Base-by-base conservation (phyloP, 192 early-diverging fungal genomes). In the Rhizophagus prolifer region DNA sequence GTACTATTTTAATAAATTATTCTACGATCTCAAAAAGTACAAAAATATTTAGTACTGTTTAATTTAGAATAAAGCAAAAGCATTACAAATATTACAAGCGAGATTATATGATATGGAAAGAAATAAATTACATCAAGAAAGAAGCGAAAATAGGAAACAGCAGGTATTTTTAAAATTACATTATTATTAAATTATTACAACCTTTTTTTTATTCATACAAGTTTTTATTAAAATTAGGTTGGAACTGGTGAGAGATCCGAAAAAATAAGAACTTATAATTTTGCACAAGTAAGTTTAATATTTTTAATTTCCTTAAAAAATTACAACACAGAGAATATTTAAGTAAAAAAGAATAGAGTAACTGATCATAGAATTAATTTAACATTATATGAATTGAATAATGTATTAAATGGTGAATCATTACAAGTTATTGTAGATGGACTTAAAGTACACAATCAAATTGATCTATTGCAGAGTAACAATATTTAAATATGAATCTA, bases 51-150 rank as follows among this genome's bases (percentile, higher is more conserved):
- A n/a, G n/a, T n/a, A n/a, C n/a, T n/a, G n/a, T n/a, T n/a, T n/a
- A n/a, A n/a, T n/a, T n/a, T n/a, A n/a, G 86, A 99, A 99, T 83
- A 91, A 90, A 78, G 92, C 91, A 0, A 94, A 92, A 75, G 97
- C 96, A 0, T 86, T 99, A 82, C 88, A 91, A 67, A 88, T 97
- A 63, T 76, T 99, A 46, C 86, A 91, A 14, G 91, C 95, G 0
- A 88, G 91, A 67, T 82, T 99, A 31, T 94, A 86, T 79, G 94
- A 93, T 47, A 79, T 80, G 23, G 92, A 95, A 78, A 82, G 92
- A 41, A 78, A 84, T 44, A 88, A 88, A 72, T 75, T 87, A 38
- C 87, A 86, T 4, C 76, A 69, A 14, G 88, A 88, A 75, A 85
- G 92, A 46, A 75, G 90, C 3, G 86, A 88, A 30, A 83, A 87